Base-by-base conservation (phyloP, 179 eudicot species). In the Vitellaria paradoxa region DNA sequence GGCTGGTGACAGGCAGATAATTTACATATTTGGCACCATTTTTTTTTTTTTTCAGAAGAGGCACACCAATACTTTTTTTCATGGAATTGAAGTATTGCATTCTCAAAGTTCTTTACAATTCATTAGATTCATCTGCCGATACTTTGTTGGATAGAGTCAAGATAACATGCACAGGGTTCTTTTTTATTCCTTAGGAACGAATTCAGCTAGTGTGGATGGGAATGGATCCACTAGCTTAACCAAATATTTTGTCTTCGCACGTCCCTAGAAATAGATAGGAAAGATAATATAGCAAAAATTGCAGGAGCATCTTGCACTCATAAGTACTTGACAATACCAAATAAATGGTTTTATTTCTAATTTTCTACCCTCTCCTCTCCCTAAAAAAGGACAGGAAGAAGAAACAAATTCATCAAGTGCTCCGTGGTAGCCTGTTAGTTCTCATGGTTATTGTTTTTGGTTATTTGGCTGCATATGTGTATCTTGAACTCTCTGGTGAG, bases 51-150 rank as follows among this genome's bases (percentile, higher is more conserved):
- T 30, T 30, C 2, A 2, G 37, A 30, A 30, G 37, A 30, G 37
- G 37, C 37, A 94, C 97, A 30, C 37, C 37, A 18, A 42, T 17
- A 18, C 70, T 67, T 67, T 37, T 9, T 65, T 65, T 45, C 68
- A 6, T 30, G 47, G 68, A 37, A 13, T 65, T 46, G 37, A 30
- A 65, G 15, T 26, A 64, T 6, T 4, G 30, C 68, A 12, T 11
- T 42, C 68, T 4, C 6, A 6, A 65, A 65, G 46, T 14, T 15
- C 70, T 42, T 42, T 18, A 40, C 49, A 7, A 18, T 42, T 67
- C 14, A 42, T 9, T 20, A 3, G 37, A 30, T 30, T 30, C 37
- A 30, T 30, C 37, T 30, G 37, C 37, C 37, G 2, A 7, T 49
- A 12, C 4, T 30, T 37, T 30, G 20, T 30, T 30, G n/a, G n/a